These are phyloP conservation scores for Auricularia sp. DNA, from an alignment of 768 basidiomycete genomes.

Conservation along the genomic window DNA sequence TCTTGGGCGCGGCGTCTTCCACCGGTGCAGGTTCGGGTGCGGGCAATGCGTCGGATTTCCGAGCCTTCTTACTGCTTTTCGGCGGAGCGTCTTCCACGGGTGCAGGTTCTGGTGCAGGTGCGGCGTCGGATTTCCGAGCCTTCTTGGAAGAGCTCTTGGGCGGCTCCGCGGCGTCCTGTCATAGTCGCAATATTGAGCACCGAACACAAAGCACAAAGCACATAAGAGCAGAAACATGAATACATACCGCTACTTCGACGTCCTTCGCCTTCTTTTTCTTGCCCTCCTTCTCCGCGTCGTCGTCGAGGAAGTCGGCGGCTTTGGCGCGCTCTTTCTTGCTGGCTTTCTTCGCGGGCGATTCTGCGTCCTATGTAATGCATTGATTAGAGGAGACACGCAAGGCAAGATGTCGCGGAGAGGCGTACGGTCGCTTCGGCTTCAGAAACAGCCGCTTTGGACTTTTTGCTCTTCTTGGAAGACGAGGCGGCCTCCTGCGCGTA, in stretches of 20 bases:
- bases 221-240: too few relatives aligned
- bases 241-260: too few relatives aligned
- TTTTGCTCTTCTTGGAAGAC: too few relatives aligned
- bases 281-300: slow-evolving; percentile 3
- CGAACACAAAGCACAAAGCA: too few relatives aligned
- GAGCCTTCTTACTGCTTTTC: neutral
- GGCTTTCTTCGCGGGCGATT: neutral
- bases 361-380: neutral
- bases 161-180: neutral
- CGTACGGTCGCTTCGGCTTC: too few relatives aligned
- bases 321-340: slow-evolving; percentile 4
- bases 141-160: neutral
- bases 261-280: slow-evolving; percentile 1
- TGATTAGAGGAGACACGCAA: too few relatives aligned
- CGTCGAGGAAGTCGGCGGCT: slow-evolving; percentile 2
- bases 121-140: neutral
- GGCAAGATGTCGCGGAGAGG: too few relatives aligned
- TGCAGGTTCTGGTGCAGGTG: neutral
- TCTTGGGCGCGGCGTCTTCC: too few relatives aligned
- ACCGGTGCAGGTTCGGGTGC: too few relatives aligned
- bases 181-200: too few relatives aligned
- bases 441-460: too few relatives aligned
- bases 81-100: neutral
- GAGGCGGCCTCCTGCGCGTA: neutral
- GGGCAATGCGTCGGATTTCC: neutral